These are phyloP conservation scores for Boletus vermiculosoides DNA, from an alignment of 768 basidiomycete genomes.

Conservation along the genomic window DNA sequence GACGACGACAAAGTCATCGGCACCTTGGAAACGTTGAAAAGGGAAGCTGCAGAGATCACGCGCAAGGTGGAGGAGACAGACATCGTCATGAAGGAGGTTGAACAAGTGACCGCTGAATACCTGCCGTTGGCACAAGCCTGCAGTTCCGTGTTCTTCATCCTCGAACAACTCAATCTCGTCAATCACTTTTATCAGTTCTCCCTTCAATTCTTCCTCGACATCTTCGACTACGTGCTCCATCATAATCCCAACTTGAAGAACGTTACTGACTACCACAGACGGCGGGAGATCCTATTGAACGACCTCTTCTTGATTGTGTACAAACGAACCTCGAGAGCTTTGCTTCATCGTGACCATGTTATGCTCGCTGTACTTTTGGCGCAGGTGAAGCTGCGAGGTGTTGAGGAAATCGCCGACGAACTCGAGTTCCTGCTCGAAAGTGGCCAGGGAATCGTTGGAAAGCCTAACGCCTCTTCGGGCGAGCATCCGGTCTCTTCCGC, in stretches of 20 bases:
- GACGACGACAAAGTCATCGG: conserved; percentile 99
- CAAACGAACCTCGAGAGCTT: conserved; percentile 83
- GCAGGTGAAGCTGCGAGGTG: conserved; percentile 80
- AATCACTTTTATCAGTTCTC: conserved; percentile 99
- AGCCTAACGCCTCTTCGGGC: conserved; percentile 34
- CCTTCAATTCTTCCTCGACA: conserved; percentile 95
- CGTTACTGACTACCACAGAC: conserved; percentile 66
- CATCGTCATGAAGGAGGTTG: conserved; percentile 92
- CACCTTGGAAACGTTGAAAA: conserved; percentile 92
- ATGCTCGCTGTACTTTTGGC: conserved; percentile 89
- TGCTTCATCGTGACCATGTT: conserved; percentile 87
- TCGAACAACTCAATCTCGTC: conserved; percentile 90
- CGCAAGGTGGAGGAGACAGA: conserved; percentile 97
- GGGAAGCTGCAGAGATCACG: conserved; percentile 94
- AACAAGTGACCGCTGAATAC: conserved; percentile 93
- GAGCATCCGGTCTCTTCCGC: conserved; percentile 43
- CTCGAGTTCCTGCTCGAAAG: conserved; percentile 91
- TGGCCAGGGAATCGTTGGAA: conserved; percentile 58
- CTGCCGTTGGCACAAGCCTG: conserved; percentile 93
- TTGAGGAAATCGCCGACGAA: conserved; percentile 80
- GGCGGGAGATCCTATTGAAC: conserved; percentile 77
- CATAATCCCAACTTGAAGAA: conserved; percentile 88
- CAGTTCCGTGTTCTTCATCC: conserved; percentile 94
- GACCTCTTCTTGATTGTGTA: conserved; percentile 90
- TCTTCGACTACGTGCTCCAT: conserved; percentile 92